Evolutionary conservation across 2,329 filamentous ascomycete species (phyloP).

Genomic region (Orbilia javanica): DNA sequence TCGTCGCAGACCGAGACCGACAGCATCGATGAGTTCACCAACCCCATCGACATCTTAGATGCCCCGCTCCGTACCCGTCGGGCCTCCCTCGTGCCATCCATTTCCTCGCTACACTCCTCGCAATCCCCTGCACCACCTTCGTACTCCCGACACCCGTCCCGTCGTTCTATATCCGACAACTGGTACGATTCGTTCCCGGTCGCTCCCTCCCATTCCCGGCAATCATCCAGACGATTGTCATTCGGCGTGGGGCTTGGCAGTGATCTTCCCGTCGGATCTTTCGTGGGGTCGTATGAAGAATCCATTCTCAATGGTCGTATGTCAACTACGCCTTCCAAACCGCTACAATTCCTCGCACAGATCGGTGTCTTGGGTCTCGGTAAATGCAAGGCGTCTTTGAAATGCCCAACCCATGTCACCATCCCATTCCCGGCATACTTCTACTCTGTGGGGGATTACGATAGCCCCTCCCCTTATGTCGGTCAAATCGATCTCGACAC

Average conservation of each 20-base stretch:
- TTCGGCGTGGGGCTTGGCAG: constrained; percentile 77
- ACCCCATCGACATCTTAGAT: constrained; percentile 65
- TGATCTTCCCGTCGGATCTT: constrained; percentile 86
- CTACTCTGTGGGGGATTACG: constrained; percentile 71
- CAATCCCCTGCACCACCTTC: constrained; percentile 58
- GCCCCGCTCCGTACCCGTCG: constrained; percentile 72
- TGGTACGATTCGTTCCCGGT: constrained; percentile 64
- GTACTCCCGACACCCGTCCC: constrained; percentile 73
- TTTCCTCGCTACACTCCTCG: constrained; percentile 67
- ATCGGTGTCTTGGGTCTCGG: constrained; percentile 93
- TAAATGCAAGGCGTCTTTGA: constrained; percentile 85
- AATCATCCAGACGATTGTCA: constrained; percentile 75
- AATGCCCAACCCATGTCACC: constrained; percentile 89
- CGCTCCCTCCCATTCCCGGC: constrained; percentile 69
- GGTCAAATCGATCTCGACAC: constrained; percentile 93
- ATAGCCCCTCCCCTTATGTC: constrained; percentile 95
- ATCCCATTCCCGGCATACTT: constrained; percentile 94
- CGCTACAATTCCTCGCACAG: constrained; percentile 91
- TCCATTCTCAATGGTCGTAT: constrained; percentile 94
- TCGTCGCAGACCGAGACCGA: constrained; percentile 59
- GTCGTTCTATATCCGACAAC: constrained; percentile 73
- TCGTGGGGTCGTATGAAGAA: constrained; percentile 98
- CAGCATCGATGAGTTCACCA: constrained; percentile 72
- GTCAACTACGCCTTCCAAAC: constrained; percentile 94
- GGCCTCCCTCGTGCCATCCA: constrained; percentile 79